Evolutionary conservation across 2,329 filamentous ascomycete species (phyloP).

Genomic region (Botryotinia calthae): DNA sequence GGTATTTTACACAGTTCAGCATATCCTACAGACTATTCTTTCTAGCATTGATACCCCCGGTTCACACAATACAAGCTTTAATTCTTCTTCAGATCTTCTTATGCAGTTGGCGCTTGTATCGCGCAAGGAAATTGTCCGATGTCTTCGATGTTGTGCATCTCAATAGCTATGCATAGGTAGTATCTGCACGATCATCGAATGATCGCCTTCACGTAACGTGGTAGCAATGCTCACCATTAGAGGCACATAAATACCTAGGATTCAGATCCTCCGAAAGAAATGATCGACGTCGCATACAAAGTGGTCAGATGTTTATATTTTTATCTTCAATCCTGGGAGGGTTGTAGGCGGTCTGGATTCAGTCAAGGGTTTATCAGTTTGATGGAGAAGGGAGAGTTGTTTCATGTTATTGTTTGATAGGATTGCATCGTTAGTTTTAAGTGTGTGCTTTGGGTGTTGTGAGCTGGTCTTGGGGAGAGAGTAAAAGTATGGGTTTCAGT

Average conservation of each 20-base stretch:
- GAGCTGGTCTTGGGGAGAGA: not conserved
- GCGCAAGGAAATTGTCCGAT: not conserved
- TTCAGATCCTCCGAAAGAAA: not conserved
- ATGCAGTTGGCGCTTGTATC: not conserved
- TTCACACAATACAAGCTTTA: slow-evolving; percentile 10
- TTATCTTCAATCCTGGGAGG: not conserved
- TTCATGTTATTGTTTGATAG: not conserved
- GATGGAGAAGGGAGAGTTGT: not conserved
- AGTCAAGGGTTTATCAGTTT: not conserved
- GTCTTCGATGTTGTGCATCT: not conserved
- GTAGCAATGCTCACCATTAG: not conserved
- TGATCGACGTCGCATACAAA: not conserved
- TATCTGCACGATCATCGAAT: not conserved
- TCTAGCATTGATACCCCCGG: slow-evolving; percentile 18
- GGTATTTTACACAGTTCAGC: slow-evolving; percentile 1
- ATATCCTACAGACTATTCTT: slow-evolving; percentile 15
- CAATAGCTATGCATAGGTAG: not conserved
- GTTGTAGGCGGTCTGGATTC: not conserved
- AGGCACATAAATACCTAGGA: no score
- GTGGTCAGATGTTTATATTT: not conserved
- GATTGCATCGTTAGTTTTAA: no score
- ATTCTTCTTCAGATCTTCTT: not conserved
- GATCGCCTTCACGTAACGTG: not conserved
- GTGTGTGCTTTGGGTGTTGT: not conserved
- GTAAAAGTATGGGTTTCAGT: not conserved